Evolutionary conservation across 2,329 filamentous ascomycete genomes (phyloP), one percentile per base, ranked within the genome.

Genomic region (Exophiala calicioides): DNA sequence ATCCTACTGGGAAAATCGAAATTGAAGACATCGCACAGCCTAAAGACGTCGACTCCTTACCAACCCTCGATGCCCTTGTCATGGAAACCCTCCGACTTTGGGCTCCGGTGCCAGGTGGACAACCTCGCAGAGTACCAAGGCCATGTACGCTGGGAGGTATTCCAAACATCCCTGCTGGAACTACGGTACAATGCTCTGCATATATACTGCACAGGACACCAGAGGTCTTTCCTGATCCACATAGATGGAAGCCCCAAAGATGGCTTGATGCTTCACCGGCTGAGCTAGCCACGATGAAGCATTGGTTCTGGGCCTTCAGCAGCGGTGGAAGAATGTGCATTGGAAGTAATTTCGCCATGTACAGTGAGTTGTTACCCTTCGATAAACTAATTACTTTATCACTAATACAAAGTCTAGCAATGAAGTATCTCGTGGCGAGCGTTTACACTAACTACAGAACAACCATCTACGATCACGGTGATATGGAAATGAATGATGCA

Each of bases 381-480:
- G 15, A 18, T 10, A 5, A 9, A 18, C 3, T 3, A 15, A 33
- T 13, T 13, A 33, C 30, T 5, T 32, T 5, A 8, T 12, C 16
- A 47, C 44, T 47, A 18, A 40, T 27, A 9, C 9, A n/a, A 6
- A 3, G 6, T 18, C 2, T 20, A 85, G 85, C 86, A 52, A 86
- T 89, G 69, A 89, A 89, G 65, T 73, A 84, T 33, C 78, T 84
- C 4, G 67, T 84, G 23, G 84, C 84, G 0, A 77, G 79, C 2
- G 78, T 90, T 5, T 91, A 88, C 63, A 78, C 80, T 3, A 85
- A 82, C 44, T 86, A 80, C 60, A 74, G 64, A 3, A 84, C 77
- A 0, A 62, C 71, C 2, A 71, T 86, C 40, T 71, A 85, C 3
- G 70, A 85, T 44, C 82, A 85, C 53, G 68, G 72, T 1, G 77